Evolutionary conservation across 2,329 filamentous ascomycete species (phyloP), one percentile per base, ranked within the genome.

Genomic region (Triangularia setosa): DNA sequence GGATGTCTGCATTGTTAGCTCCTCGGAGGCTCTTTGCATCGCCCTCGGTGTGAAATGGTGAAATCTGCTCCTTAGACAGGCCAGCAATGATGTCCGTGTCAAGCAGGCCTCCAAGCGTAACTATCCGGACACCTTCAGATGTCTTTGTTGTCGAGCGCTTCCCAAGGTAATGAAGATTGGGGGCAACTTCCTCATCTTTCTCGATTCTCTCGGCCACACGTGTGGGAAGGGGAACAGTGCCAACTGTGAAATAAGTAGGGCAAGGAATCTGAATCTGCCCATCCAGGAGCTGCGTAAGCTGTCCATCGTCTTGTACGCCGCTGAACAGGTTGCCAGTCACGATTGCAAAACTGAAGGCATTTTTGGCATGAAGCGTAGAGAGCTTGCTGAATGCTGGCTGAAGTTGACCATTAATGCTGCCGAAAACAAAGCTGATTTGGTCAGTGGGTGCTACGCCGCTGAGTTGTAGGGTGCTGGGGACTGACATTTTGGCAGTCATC

Each of bases 201-300:
- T 92, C 84, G 60, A 98, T 83, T 74, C 88, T 93, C 72, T 90
- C 85, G 21, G 90, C 80, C 23, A 97, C 85, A 28, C 81, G 79
- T 2, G 81, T 76, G 0, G 95, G 95, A 5, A 99, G 81, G n/a
- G 88, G 79, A 56, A 83, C 83, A 40, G 81, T 87, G 69, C 91
- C 93, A 65, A 97, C 82, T 2, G 91, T 92, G 75, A 98, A 99
- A 79, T 99, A 99, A 8, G 90, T 96, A 1, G 93, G 89, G 0
- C 98, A 79, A 2, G 93, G 89, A 4, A 98, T 81, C 23, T 81
- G 74, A 60, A 96, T 88, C 11, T 84, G 81, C n/a, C 92, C 92
- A 25, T 85, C 78, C 0, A 98, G 77, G 3, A 99, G 83, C 9
- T 85, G 83, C 11, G 81, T 78, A 4, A 95, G 77, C 9, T 78